Evolutionary conservation across 768 basidiomycete genomes (phyloP), one percentile per base, ranked within the genome.

Genomic region (Amanita brunnescens): DNA sequence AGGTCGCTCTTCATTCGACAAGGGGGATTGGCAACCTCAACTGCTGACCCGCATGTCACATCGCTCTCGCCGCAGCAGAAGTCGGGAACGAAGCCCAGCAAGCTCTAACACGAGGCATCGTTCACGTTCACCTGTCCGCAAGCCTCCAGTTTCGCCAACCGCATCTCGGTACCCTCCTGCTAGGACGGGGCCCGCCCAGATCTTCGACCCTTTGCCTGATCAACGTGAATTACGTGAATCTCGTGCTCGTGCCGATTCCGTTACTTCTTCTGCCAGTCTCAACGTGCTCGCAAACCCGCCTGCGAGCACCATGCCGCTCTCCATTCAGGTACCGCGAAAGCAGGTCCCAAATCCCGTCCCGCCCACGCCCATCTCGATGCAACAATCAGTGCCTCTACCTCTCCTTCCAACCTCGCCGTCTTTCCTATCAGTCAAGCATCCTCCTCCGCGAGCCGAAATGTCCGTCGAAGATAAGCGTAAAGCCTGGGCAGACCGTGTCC

Each of bases 401-500:
- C 55, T 59, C 6, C 48, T 55, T 20, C 61, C 63, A 3, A 34
- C 53, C 9, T 41, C 59, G 0, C 59, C 59, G 9, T 8, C 45
- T n/a, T 45, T 56, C 35, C 41, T 58, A 46, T 32, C 42, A 43
- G 49, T 20, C 8, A 55, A 55, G 29, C 38, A 53, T 4, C 6
- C 37, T 47, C 34, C 48, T 21, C 32, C 49, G 7, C 47, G 46
- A 7, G 42, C 52, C 9, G 56, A 56, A 13, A 49, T 52, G 39
- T 51, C 57, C 10, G 29, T 47, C 0, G 62, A 61, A 2, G 52
- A 61, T 30, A 59, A 58, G 9, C 46, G 55, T 2, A 30, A 37
- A 13, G 14, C 55, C 39, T 66, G 65, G 65, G 49, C 48, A 18
- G 60, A 62, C 14, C 60, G 59, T 47, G 60, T 65, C 24, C 61